These are phyloP conservation scores for Trichoderma semiorbis DNA, from an alignment of 2,329 filamentous ascomycete genomes.

Conservation along the genomic window DNA sequence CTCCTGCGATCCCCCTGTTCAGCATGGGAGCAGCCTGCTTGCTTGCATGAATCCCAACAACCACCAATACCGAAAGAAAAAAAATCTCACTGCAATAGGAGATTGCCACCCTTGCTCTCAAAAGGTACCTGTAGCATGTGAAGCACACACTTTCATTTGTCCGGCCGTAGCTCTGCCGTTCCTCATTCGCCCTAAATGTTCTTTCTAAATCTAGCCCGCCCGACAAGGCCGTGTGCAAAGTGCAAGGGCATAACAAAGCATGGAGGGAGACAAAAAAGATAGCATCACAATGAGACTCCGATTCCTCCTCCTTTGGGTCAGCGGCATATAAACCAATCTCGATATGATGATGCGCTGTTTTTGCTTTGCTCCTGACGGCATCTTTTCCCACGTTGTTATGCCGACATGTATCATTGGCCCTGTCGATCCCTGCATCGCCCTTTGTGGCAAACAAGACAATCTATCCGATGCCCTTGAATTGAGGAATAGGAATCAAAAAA, in stretches of 20 bases:
- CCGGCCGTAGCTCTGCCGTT: background rate
- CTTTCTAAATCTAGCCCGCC: background rate
- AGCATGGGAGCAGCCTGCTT: background rate
- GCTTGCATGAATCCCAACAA: slow-evolving; percentile 6
- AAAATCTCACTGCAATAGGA: background rate
- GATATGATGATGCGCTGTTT: background rate
- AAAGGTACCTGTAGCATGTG: background rate
- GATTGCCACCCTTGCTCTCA: background rate
- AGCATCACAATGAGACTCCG: background rate
- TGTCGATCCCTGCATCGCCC: slow-evolving; percentile 14
- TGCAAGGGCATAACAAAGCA: background rate
- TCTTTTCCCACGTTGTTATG: slow-evolving; percentile 12
- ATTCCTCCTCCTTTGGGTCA: background rate
- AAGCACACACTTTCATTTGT: background rate
- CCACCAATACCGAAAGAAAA: background rate
- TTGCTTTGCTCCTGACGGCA: background rate
- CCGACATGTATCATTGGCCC: slow-evolving; percentile 17
- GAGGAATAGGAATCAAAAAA: background rate
- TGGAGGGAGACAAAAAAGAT: background rate
- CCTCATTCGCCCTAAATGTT: background rate
- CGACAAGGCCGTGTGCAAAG: background rate
- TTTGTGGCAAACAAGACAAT: background rate
- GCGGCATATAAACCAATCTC: background rate
- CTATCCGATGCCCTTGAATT: background rate
- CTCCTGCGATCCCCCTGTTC: background rate